Evolutionary conservation across 225 moss, liverwort and hornwort species (phyloP).

Genomic region (Sphagnum contortum): DNA sequence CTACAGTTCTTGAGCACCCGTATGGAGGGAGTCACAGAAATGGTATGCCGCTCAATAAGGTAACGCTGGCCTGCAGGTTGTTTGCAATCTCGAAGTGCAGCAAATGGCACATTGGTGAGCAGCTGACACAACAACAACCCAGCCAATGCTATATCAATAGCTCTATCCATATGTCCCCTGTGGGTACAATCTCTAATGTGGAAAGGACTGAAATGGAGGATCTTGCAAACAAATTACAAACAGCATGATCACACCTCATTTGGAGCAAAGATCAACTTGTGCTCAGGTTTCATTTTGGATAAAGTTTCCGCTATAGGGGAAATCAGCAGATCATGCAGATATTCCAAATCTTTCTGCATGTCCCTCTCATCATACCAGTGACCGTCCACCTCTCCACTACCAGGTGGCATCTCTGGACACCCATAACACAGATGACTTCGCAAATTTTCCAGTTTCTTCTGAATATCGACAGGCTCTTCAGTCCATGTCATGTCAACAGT

Average conservation of each 20-base stretch:
- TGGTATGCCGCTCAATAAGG: conserved; percentile 12
- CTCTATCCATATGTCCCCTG: no score
- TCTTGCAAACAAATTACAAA: no score
- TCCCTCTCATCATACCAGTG: background rate
- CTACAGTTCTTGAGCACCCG: conserved; percentile 4
- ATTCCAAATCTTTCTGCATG: conserved; percentile 2
- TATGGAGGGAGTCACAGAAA: conserved; percentile 11
- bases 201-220: no score
- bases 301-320: background rate
- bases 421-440: background rate
- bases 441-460: background rate
- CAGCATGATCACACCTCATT: conserved; percentile 1
- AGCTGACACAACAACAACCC: conserved; percentile 1
- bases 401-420: background rate
- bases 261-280: conserved; percentile 13
- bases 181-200: no score
- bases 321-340: conserved; percentile 2
- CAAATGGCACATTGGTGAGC: conserved; percentile 13
- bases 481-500: no score
- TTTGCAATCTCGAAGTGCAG: conserved; percentile 8
- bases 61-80: conserved; percentile 1
- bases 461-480: background rate
- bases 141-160: background rate
- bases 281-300: background rate
- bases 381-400: background rate